Evolutionary conservation across 306 rosid genomes (phyloP).

Genomic region (Corylus avellana): DNA sequence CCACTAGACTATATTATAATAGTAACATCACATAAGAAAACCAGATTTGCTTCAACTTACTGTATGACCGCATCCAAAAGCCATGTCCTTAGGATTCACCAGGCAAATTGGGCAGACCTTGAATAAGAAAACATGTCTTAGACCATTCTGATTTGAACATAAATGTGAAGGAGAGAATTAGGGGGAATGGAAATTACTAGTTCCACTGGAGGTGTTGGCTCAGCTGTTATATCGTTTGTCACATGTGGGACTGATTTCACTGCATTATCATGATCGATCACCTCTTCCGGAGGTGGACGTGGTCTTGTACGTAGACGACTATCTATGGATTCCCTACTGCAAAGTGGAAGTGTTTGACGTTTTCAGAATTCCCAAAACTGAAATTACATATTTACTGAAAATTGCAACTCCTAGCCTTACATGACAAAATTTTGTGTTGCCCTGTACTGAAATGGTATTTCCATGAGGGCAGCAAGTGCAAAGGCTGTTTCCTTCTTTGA

Average conservation of each 20-base stretch:
- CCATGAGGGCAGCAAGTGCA: constrained; percentile 98
- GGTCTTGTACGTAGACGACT: constrained; percentile 45
- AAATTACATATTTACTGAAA: constrained; percentile 1
- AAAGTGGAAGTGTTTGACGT: constrained; percentile 20
- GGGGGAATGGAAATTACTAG: constrained; percentile 45
- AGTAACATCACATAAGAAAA: background rate
- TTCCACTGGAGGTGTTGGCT: constrained; percentile 51
- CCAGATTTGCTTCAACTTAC: constrained; percentile 48
- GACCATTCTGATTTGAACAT: constrained; percentile 24
- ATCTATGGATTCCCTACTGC: constrained; percentile 46
- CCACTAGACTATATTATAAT: background rate
- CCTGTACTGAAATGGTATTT: constrained; percentile 81
- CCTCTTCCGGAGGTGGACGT: constrained; percentile 81
- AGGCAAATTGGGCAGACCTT: constrained; percentile 93
- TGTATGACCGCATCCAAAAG: constrained; percentile 95
- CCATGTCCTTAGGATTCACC: constrained; percentile 91
- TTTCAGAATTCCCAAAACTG: constrained; percentile 19
- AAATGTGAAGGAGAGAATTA: constrained; percentile 15
- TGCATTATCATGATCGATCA: constrained; percentile 67
- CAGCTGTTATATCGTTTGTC: constrained; percentile 35
- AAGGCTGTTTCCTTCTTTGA: constrained; percentile 87
- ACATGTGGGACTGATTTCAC: constrained; percentile 32
- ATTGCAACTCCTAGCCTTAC: constrained; percentile 44
- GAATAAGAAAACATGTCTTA: constrained; percentile 30
- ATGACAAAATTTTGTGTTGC: constrained; percentile 58